Evolutionary conservation across 352 stramenopile genomes (phyloP).

Genomic region (Phytophthora tubulina): DNA sequence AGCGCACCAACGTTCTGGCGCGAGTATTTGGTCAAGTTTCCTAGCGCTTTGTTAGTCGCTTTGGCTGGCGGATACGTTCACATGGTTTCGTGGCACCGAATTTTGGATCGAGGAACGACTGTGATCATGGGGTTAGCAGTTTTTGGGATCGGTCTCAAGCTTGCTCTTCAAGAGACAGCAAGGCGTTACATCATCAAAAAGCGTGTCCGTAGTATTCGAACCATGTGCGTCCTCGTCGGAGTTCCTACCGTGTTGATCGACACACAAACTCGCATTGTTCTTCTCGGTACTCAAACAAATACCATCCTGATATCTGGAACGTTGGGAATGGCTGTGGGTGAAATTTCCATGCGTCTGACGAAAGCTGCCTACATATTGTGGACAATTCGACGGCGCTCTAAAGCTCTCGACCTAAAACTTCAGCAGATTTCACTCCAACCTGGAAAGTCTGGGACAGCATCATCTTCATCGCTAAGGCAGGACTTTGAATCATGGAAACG

Average conservation of each 20-base stretch:
- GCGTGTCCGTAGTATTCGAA: slow-evolving; percentile 42
- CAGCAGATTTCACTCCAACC: background rate
- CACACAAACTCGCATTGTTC: slow-evolving; percentile 55
- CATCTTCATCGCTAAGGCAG: background rate
- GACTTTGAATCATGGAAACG: slow-evolving; percentile 41
- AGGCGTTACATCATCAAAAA: slow-evolving; percentile 35
- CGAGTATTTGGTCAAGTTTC: background rate
- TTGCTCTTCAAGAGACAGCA: slow-evolving; percentile 42
- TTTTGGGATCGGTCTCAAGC: slow-evolving; percentile 40
- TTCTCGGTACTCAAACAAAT: slow-evolving; percentile 44
- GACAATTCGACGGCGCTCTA: slow-evolving; percentile 18
- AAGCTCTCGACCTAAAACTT: slow-evolving; percentile 8
- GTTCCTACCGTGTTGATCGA: slow-evolving; percentile 60
- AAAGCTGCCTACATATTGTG: slow-evolving; percentile 35
- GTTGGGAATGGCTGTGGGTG: slow-evolving; percentile 34
- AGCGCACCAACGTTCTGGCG: slow-evolving; percentile 13
- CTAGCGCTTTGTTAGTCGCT: background rate
- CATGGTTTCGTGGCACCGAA: slow-evolving; percentile 18
- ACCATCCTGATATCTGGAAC: slow-evolving; percentile 28
- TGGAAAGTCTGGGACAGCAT: background rate
- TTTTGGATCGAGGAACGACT: slow-evolving; percentile 8
- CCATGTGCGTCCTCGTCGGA: slow-evolving; percentile 51
- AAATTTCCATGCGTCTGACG: slow-evolving; percentile 37
- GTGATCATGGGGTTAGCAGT: slow-evolving; percentile 33
- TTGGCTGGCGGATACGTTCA: slow-evolving; percentile 40